Evolutionary conservation across 345 rosid species (phyloP), one percentile per base, ranked within the genome.

Genomic region (Anacardium occidentale): DNA sequence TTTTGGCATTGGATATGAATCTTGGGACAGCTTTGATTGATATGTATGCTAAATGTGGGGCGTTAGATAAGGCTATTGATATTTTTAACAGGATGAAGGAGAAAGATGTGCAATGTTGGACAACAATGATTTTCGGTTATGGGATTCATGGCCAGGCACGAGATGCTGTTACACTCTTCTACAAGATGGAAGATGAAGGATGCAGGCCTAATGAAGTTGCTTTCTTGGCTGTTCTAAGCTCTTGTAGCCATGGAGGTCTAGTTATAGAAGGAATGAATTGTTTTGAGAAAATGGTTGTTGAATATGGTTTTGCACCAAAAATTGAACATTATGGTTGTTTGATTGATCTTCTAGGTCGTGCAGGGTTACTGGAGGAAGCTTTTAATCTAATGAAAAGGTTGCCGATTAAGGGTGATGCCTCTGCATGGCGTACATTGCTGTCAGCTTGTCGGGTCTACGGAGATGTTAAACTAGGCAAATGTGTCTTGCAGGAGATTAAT

Each of bases 311-410:
- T 57, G 76, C 61, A 5, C 91, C 96, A 0, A 75, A 78, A 74
- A 75, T 85, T 42, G 93, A 88, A 79, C 91, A 90, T 75, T 88
- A 88, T 53, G 84, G 93, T 20, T 85, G 96, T 74, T 63, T 90
- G 47, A 77, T 88, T 52, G 96, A 88, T 76, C 83, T 90, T 61
- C 78, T 88, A 34, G 91, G 91, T 47, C 83, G 91, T 64, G 87
- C 84, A 20, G 96, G 91, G 52, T 64, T 87, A 77, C 84, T 90
- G 62, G 77, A 83, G 75, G 93, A 88, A 79, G 88, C 93, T 7
- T 66, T 80, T 72, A 76, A 83, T 42, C 66, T 88, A 14, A 87
- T 90, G 7, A 69, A 70, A 21, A 84, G 80, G 17, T 76, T 88
- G 80, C 89, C 88, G 0, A 74, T 85, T 37, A 80, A 74, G 80